A percentile compares a stretch with the other conserved stretches of the same genome.
These are phyloP conservation scores for Pichia kluyveri DNA, from an alignment of 805 yeast genomes.

Conservation along the genomic window DNA sequence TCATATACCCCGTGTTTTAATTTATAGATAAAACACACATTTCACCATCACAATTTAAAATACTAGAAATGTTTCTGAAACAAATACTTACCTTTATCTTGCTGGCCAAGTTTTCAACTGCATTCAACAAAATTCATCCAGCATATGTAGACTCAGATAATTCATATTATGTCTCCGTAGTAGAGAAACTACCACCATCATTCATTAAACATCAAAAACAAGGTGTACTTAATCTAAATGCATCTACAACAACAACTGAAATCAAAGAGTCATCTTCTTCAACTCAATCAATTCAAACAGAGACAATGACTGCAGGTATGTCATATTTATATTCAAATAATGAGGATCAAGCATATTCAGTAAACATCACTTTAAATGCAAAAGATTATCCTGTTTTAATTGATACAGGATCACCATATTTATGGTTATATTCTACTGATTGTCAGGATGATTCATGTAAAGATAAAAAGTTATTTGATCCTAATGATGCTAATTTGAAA, in stretches of 20 bases:
- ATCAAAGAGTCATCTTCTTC: not conserved
- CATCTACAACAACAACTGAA: not conserved
- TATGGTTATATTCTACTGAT: conserved; percentile 51
- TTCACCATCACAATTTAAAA: too few relatives aligned
- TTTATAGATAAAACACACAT: too few relatives aligned
- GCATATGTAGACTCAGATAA: not conserved
- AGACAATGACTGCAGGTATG: conserved; percentile 17
- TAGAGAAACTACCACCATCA: not conserved
- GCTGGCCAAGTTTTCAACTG: not conserved
- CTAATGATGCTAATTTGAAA: conserved; percentile 11
- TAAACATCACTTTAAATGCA: conserved; percentile 32
- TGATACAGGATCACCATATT: conserved; percentile 58
- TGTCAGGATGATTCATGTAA: conserved; percentile 40
- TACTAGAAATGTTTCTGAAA: too few relatives aligned
- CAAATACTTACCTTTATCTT: not conserved
- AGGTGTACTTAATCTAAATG: not conserved
- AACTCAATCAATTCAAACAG: conserved; percentile 4
- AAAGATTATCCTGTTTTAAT: conserved; percentile 41
- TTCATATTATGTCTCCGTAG: conserved; percentile 2
- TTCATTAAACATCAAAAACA: not conserved
- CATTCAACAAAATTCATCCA: conserved; percentile 2
- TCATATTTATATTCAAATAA: conserved; percentile 19
- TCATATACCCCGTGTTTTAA: too few relatives aligned
- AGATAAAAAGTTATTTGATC: conserved; percentile 24
- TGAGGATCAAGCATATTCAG: conserved; percentile 28